These are phyloP conservation scores for Calonectria pteridis DNA, from an alignment of 2,329 filamentous ascomycete genomes.

Conservation along the genomic window DNA sequence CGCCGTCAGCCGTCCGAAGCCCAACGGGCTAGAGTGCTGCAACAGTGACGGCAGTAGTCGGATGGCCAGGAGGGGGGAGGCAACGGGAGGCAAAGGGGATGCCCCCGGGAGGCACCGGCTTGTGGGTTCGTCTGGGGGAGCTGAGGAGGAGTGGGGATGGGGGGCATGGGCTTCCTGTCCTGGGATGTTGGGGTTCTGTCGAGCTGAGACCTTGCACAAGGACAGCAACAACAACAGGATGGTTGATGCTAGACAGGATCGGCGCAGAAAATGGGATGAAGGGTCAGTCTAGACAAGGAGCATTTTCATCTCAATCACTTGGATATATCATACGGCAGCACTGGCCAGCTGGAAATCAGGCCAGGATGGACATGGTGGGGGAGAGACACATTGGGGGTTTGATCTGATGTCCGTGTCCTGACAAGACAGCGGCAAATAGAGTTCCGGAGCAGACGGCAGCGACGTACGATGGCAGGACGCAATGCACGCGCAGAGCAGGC, in stretches of 20 bases:
- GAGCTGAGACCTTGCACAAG: conserved; percentile 6
- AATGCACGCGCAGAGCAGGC: neutral
- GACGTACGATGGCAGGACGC: neutral
- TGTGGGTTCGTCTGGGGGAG: conserved; percentile 7
- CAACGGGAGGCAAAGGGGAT: neutral
- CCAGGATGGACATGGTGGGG: conserved; percentile 17
- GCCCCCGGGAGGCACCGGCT: conserved; percentile 11
- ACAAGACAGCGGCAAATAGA: neutral
- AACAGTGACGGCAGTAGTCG: conserved; percentile 5
- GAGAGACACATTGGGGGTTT: conserved; percentile 16
- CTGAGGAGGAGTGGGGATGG: conserved; percentile 10
- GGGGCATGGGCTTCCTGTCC: conserved; percentile 7
- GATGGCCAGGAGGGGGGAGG: neutral
- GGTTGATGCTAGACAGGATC: conserved; percentile 7
- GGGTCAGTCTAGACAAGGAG: neutral
- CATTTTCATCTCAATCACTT: conserved; percentile 1
- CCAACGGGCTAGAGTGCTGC: conserved; percentile 4
- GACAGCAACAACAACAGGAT: neutral
- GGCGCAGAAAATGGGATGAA: conserved; percentile 9
- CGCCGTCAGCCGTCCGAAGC: neutral
- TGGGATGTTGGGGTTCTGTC: neutral
- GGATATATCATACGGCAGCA: conserved; percentile 3
- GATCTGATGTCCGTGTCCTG: neutral
- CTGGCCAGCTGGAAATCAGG: conserved; percentile 5
- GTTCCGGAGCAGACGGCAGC: neutral